Percentiles rank a stretch among this genome's conserved stretches.
Conservation (phyloP, 345 rosid genomes). For the Odontarrhena argentea region DNA sequence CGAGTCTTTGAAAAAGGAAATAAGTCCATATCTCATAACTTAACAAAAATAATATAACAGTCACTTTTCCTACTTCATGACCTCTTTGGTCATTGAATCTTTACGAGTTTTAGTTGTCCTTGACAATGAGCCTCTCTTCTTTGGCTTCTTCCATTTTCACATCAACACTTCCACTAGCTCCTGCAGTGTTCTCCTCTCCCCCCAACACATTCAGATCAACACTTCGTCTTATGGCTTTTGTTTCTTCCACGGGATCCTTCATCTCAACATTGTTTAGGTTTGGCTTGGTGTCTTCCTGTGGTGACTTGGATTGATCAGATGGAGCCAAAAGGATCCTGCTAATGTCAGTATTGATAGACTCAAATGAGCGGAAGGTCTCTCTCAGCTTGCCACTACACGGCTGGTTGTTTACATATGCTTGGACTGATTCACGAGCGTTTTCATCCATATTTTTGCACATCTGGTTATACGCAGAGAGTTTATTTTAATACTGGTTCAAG, state of each 20-base stretch:
- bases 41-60: neutral
- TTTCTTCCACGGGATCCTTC: constrained; percentile 34
- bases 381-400: constrained; percentile 47
- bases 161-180: constrained; percentile 38
- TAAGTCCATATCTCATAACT: constrained; percentile 12
- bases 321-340: constrained; percentile 51
- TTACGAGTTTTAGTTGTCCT: constrained; percentile 21
- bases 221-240: constrained; percentile 31
- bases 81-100: constrained; percentile 22
- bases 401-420: constrained; percentile 43
- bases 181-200: constrained; percentile 38
- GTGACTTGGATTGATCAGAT: constrained; percentile 33
- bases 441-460: constrained; percentile 64
- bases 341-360: constrained; percentile 48
- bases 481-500: constrained; percentile 19
- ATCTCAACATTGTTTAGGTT: constrained; percentile 36
- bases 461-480: constrained; percentile 43
- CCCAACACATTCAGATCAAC: constrained; percentile 42
- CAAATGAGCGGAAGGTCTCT: constrained; percentile 56
- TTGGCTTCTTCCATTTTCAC: constrained; percentile 41
- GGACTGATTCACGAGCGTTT: constrained; percentile 50
- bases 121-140: constrained; percentile 20
- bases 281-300: constrained; percentile 34
- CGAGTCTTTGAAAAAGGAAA: constrained; percentile 17
- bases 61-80: constrained; percentile 26